Percentiles rank a stretch among this genome's conserved stretches.
Conservation (phyloP, 768 basidiomycete species). For the Cyathus striatus region DNA sequence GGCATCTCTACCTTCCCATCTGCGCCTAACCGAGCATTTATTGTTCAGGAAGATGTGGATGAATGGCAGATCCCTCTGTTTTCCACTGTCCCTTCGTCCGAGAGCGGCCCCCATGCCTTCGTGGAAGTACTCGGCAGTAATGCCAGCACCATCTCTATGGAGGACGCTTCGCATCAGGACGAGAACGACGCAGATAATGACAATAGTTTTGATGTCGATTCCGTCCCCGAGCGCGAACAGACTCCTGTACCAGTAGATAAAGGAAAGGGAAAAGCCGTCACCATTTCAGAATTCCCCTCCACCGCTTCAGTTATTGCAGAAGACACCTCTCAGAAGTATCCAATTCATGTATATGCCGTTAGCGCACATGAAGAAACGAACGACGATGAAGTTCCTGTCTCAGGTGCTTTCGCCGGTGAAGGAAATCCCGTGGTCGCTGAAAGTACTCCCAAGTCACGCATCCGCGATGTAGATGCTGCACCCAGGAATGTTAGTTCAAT, state of each 20-base stretch:
- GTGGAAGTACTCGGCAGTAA: conserved; percentile 50
- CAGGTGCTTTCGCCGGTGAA: conserved; percentile 5
- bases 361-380: conserved; percentile 8
- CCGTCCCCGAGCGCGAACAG: conserved; percentile 1
- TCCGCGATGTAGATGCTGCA: too few species aligned
- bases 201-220: too few species aligned
- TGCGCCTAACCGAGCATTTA: conserved; percentile 35
- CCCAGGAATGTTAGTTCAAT: too few species aligned
- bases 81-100: too few species aligned
- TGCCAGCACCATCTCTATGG: conserved; percentile 17
- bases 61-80: too few species aligned
- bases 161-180: too few species aligned
- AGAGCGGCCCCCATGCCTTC: conserved; percentile 59
- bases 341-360: conserved; percentile 55
- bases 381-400: conserved; percentile 2
- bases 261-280: conserved; percentile 44
- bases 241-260: conserved; percentile 25
- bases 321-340: conserved; percentile 47
- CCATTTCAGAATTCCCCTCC: conserved; percentile 27
- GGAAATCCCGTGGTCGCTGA: conserved; percentile 16
- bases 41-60: too few species aligned
- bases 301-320: conserved; percentile 34
- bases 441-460: conserved; percentile 37
- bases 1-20: conserved; percentile 22
- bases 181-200: too few species aligned